Percentiles rank a stretch among this genome's conserved stretches.
phyloP scores from a whole-genome alignment of 192 early-diverging fungal species.

The Coemansia erecta region DNA sequence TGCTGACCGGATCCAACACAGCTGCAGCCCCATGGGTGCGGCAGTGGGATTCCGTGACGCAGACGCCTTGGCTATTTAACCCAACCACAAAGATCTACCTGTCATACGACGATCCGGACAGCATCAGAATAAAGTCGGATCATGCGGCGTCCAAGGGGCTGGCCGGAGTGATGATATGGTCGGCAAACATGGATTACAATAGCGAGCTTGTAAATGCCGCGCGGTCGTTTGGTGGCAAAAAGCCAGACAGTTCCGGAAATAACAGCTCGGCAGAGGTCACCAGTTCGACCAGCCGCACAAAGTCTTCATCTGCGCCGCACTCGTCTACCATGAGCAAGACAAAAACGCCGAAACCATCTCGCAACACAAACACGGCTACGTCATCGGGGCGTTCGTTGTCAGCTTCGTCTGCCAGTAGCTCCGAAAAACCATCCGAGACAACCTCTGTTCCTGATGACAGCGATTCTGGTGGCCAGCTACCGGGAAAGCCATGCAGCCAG shows the following conservation, averaged over 20 bases:
- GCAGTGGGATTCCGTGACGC: constrained; percentile 59
- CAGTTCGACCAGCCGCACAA: neutral
- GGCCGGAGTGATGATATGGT: constrained; percentile 66
- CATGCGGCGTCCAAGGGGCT: constrained; percentile 59
- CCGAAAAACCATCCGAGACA: neutral
- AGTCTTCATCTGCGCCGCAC: neutral
- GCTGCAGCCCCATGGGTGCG: constrained; percentile 61
- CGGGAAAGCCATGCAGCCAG: constrained; percentile 14
- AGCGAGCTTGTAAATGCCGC: constrained; percentile 57
- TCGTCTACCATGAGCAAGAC: constrained; percentile 2
- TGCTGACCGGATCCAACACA: constrained; percentile 44
- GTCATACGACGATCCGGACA: constrained; percentile 67
- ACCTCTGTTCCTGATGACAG: neutral
- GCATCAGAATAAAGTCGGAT: constrained; percentile 59
- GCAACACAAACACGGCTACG: neutral
- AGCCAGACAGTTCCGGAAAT: neutral
- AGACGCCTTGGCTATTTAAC: constrained; percentile 74
- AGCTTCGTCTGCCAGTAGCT: neutral
- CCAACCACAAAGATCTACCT: constrained; percentile 57
- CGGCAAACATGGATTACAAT: constrained; percentile 45
- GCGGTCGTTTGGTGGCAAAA: constrained; percentile 16
- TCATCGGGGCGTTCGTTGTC: too few relatives aligned
- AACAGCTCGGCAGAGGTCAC: neutral
- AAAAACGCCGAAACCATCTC: neutral
- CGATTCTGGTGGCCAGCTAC: neutral